These are phyloP conservation scores for Pinus tabuliformis DNA, from an alignment of 75 land plant species.

Conservation along the genomic window DNA sequence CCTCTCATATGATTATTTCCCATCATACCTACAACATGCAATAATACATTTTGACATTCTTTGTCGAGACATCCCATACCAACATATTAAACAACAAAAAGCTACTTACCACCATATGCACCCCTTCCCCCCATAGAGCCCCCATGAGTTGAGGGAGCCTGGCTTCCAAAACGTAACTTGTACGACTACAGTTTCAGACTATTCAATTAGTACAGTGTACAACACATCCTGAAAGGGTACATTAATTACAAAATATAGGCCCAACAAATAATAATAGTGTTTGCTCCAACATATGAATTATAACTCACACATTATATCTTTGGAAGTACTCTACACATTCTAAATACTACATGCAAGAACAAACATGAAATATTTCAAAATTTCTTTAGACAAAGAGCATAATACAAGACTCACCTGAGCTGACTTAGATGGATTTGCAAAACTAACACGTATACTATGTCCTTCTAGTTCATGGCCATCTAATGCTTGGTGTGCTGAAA, in stretches of 20 bases:
- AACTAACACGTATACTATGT: constrained; percentile 27
- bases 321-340: too few relatives aligned
- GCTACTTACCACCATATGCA: background rate
- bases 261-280: too few relatives aligned
- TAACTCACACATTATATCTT: too few relatives aligned
- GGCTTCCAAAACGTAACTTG: constrained; percentile 8
- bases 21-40: background rate
- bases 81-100: background rate
- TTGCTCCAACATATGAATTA: too few relatives aligned
- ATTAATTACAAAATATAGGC: too few relatives aligned
- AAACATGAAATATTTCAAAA: background rate
- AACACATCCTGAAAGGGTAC: too few relatives aligned
- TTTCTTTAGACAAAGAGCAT: background rate
- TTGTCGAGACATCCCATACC: background rate
- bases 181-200: background rate
- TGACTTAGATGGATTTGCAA: constrained; percentile 34
- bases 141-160: background rate
- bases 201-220: too few relatives aligned
- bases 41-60: background rate
- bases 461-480: constrained; percentile 22
- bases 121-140: constrained; percentile 4
- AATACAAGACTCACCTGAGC: constrained; percentile 17
- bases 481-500: constrained; percentile 28
- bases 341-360: too few relatives aligned
- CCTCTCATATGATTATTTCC: background rate